phyloP scores from a whole-genome alignment of 345 rosid genomes.

The Tarenaya hassleriana region DNA sequence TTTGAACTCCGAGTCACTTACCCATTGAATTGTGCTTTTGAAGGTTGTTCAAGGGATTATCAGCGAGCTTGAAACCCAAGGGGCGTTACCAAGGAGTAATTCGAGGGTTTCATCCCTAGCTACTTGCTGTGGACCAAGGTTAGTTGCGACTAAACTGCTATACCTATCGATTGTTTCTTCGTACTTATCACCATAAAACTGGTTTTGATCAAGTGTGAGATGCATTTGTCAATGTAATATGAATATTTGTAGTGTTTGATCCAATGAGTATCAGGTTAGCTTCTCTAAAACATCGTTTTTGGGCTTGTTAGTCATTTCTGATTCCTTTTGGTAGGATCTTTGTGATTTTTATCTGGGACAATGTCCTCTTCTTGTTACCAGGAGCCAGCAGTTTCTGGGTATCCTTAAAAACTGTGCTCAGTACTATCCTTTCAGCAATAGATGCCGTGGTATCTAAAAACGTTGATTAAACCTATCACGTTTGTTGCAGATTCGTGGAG shows the following conservation, averaged over 20 bases:
- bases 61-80: constrained; percentile 97
- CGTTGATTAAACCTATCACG: constrained; percentile 11
- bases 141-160: constrained; percentile 12
- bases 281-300: too few relatives aligned
- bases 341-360: constrained; percentile 1
- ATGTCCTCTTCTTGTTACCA: neutral
- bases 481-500: constrained; percentile 83
- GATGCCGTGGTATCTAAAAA: constrained; percentile 1
- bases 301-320: constrained; percentile 5
- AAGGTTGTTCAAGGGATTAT: constrained; percentile 98
- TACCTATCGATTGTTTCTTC: too few relatives aligned
- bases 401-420: neutral
- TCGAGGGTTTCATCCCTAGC: constrained; percentile 99
- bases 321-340: neutral
- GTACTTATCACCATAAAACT: too few relatives aligned
- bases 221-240: constrained; percentile 9
- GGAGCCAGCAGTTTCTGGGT: neutral
- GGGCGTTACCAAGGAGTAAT: constrained; percentile 97
- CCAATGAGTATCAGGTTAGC: neutral
- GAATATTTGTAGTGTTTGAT: constrained; percentile 5
- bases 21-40: constrained; percentile 14
- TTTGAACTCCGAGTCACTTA: constrained; percentile 11
- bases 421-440: neutral
- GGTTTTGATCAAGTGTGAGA: neutral
- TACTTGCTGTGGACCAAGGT: constrained; percentile 99